Evolutionary conservation across 2,329 filamentous ascomycete genomes (phyloP).

Genomic region (Aspergillus tamarii): DNA sequence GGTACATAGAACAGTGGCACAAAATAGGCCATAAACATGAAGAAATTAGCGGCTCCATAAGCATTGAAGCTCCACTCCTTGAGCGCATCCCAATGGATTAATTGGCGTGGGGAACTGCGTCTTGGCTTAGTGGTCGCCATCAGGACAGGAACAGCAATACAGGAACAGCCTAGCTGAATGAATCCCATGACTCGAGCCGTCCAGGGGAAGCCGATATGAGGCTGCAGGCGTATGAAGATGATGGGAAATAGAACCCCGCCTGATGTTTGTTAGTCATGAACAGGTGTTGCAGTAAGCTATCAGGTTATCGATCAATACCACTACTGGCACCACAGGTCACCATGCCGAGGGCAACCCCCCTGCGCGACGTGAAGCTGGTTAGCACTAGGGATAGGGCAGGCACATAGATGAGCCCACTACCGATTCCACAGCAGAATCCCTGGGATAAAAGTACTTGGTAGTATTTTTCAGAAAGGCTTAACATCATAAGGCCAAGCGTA

Average conservation of each 20-base stretch:
- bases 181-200: constrained; percentile 11
- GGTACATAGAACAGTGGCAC: constrained; percentile 14
- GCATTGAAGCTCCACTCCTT: constrained; percentile 8
- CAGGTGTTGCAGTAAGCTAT: not conserved
- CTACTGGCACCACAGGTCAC: constrained; percentile 50
- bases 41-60: constrained; percentile 7
- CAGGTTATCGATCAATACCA: constrained; percentile 8
- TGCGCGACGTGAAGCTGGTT: constrained; percentile 60
- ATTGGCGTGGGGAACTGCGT: constrained; percentile 3
- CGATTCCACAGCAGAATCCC: constrained; percentile 50
- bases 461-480: constrained; percentile 44
- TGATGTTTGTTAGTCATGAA: not conserved
- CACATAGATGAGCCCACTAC: constrained; percentile 62
- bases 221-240: constrained; percentile 14
- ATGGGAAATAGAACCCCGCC: constrained; percentile 15
- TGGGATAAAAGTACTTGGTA: constrained; percentile 52
- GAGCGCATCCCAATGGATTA: constrained; percentile 13
- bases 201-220: constrained; percentile 13
- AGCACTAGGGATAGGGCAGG: constrained; percentile 62
- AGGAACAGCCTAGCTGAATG: constrained; percentile 12
- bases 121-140: constrained; percentile 6
- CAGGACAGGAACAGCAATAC: constrained; percentile 10
- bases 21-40: constrained; percentile 16
- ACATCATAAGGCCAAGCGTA: constrained; percentile 50
- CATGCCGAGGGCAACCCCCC: constrained; percentile 58